phyloP scores from a whole-genome alignment of 1,139 yeast genomes.

The Pichia sp. region DNA sequence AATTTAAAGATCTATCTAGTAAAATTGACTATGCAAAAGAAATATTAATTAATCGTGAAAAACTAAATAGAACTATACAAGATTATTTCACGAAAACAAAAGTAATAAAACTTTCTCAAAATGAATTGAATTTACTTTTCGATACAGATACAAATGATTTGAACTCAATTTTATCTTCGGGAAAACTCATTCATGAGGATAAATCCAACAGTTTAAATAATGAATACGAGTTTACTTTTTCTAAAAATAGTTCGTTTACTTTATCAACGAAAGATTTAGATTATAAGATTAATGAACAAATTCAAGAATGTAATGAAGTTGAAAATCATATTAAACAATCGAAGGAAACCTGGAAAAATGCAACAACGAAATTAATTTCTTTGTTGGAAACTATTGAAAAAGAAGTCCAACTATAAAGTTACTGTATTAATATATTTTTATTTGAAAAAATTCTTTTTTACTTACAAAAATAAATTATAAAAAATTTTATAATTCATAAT shows the following conservation, averaged over 20 bases:
- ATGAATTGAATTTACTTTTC: conserved; percentile 24
- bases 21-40: conserved; percentile 21
- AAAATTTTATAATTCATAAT: background rate
- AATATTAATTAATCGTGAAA: conserved; percentile 20
- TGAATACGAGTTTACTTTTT: conserved; percentile 22
- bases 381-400: conserved; percentile 9
- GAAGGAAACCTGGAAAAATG: conserved; percentile 22
- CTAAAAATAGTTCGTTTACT: conserved; percentile 18
- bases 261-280: conserved; percentile 21
- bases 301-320: conserved; percentile 25
- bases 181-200: conserved; percentile 19
- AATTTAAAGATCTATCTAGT: conserved; percentile 16
- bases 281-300: conserved; percentile 21
- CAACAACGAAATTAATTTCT: conserved; percentile 8
- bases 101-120: conserved; percentile 20
- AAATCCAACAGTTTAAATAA: conserved; percentile 14
- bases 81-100: conserved; percentile 21
- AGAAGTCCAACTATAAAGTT: conserved; percentile 1
- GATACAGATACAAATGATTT: conserved; percentile 23
- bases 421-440: background rate
- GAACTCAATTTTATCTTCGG: conserved; percentile 21
- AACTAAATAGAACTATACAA: conserved; percentile 21
- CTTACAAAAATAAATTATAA: too few species aligned
- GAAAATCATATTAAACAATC: conserved; percentile 17
- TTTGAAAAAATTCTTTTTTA: background rate